A percentile compares a stretch with the other conserved stretches of the same genome.
Conservation (phyloP, 2,329 filamentous ascomycete genomes). For the Paecilomyces niveus region DNA sequence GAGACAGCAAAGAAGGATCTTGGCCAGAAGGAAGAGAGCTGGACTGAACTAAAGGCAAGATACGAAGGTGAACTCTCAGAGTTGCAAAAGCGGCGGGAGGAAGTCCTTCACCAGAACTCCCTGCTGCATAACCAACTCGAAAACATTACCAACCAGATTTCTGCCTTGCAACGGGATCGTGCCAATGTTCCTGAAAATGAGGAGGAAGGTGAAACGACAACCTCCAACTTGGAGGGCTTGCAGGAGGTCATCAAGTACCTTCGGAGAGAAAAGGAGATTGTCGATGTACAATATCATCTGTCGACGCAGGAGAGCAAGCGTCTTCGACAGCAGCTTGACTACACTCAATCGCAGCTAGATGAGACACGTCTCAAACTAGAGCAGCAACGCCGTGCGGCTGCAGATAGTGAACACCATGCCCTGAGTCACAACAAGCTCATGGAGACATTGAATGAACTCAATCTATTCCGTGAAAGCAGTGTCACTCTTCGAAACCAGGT, state of each 20-base stretch:
- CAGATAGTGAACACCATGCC: constrained; percentile 65
- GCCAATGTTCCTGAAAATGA: constrained; percentile 48
- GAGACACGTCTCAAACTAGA: constrained; percentile 83
- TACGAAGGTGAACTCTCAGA: constrained; percentile 81
- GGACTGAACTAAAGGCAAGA: constrained; percentile 71
- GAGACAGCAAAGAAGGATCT: constrained; percentile 78
- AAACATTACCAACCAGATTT: constrained; percentile 70
- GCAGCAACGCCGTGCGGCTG: constrained; percentile 72
- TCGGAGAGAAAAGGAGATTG: constrained; percentile 91
- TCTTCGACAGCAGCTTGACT: constrained; percentile 81
- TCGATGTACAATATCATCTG: constrained; percentile 92
- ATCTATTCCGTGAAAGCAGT: constrained; percentile 91
- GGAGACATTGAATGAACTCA: constrained; percentile 91
- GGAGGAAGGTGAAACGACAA: constrained; percentile 41
- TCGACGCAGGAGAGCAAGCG: constrained; percentile 83
- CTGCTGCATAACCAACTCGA: constrained; percentile 86
- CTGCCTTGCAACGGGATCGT: constrained; percentile 70
- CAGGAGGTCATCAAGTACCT: constrained; percentile 89
- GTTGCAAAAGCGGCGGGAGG: constrained; percentile 69
- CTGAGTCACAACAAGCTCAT: constrained; percentile 83
- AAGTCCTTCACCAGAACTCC: constrained; percentile 82
- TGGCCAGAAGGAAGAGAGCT: constrained; percentile 75
- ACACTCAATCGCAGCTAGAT: constrained; percentile 79
- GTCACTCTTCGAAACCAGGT: constrained; percentile 83
- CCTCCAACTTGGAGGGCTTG: constrained; percentile 62